Percentiles rank a stretch among this genome's conserved stretches.
phyloP scores from a whole-genome alignment of 805 yeast species.

The Teunomyces atbi region DNA sequence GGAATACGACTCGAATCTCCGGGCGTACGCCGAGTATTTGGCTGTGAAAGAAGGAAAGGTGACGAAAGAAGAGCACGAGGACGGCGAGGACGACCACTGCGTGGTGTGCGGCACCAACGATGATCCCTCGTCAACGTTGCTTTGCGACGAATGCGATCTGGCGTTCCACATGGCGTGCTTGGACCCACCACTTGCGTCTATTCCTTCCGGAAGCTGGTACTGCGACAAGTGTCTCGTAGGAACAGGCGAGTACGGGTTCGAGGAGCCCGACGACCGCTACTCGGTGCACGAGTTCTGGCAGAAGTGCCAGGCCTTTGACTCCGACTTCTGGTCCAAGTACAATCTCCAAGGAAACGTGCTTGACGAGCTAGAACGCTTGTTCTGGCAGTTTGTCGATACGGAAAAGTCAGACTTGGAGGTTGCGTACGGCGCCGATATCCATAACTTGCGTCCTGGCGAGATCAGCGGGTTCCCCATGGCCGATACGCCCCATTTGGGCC shows the following conservation, averaged over 20 bases:
- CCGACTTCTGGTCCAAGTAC: conserved; percentile 37
- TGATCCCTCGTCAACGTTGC: conserved; percentile 46
- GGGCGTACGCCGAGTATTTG: conserved; percentile 34
- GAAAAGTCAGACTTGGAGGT: conserved; percentile 53
- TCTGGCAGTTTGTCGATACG: conserved; percentile 56
- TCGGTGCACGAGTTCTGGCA: conserved; percentile 59
- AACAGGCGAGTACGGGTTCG: conserved; percentile 85
- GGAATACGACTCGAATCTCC: conserved; percentile 24
- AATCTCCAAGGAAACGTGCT: conserved; percentile 35
- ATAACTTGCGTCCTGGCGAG: conserved; percentile 60
- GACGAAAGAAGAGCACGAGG: conserved; percentile 20
- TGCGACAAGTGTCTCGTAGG: conserved; percentile 86
- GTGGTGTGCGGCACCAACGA: conserved; percentile 47
- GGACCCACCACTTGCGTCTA: conserved; percentile 48
- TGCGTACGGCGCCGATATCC: conserved; percentile 84
- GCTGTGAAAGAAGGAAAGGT: conserved; percentile 14
- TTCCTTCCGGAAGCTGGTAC: conserved; percentile 69
- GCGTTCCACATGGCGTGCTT: conserved; percentile 69
- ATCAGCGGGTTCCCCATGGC: conserved; percentile 72
- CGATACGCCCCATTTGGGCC: conserved; percentile 15
- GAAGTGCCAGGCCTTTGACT: conserved; percentile 49
- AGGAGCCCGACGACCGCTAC: conserved; percentile 57
- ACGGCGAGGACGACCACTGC: conserved; percentile 38
- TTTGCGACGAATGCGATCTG: conserved; percentile 75
- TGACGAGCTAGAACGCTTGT: conserved; percentile 54